phyloP scores from a whole-genome alignment of 768 basidiomycete species.

The Lactarius trivialis region DNA sequence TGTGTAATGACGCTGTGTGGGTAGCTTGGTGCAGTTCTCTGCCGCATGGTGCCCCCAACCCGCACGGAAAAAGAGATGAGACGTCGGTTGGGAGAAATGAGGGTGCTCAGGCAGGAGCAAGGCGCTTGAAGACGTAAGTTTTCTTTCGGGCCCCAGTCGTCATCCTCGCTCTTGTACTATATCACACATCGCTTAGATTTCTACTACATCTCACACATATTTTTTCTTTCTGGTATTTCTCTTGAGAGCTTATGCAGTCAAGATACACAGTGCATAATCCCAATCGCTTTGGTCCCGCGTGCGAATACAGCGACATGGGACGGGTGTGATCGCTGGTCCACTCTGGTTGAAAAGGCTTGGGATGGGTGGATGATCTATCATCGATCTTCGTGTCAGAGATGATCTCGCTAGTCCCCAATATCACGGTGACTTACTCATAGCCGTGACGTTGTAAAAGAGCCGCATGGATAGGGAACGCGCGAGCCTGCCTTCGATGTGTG shows the following conservation, averaged over 20 bases:
- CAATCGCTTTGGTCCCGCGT: constrained; percentile 39
- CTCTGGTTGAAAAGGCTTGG: constrained; percentile 6
- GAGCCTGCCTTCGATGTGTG: constrained; percentile 22
- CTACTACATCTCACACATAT: constrained; percentile 9
- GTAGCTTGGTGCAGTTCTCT: constrained; percentile 64
- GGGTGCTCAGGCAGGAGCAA: constrained; percentile 58
- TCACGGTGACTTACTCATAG: constrained; percentile 22
- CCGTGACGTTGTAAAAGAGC: constrained; percentile 35
- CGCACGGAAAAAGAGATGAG: constrained; percentile 89
- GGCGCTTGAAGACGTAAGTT: constrained; percentile 34
- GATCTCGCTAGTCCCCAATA: background rate
- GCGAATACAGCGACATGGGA: constrained; percentile 50
- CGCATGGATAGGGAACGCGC: constrained; percentile 37
- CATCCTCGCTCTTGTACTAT: background rate
- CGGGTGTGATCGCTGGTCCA: constrained; percentile 37
- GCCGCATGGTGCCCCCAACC: constrained; percentile 80
- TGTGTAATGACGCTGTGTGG: background rate
- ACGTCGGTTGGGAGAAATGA: constrained; percentile 72
- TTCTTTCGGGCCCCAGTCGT: background rate
- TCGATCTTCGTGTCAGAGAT: background rate
- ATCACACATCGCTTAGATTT: background rate
- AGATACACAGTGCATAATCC: constrained; percentile 50
- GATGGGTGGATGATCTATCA: constrained; percentile 9
- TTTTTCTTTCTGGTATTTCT: background rate
- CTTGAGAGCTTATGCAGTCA: constrained; percentile 25